phyloP scores from a whole-genome alignment of 768 basidiomycete species.

The Termitomyces sp. region DNA sequence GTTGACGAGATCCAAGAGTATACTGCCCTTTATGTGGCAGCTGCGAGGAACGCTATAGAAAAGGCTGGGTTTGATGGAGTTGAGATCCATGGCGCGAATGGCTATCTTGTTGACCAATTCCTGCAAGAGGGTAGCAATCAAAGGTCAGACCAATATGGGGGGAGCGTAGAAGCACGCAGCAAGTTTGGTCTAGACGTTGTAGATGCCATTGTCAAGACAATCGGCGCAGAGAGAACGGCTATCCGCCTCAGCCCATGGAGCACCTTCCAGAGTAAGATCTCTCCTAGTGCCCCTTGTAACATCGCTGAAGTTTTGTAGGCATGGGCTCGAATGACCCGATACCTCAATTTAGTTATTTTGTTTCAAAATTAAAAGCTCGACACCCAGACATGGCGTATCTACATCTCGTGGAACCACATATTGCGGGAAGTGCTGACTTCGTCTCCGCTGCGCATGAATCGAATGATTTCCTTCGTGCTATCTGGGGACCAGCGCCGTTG shows the following conservation, averaged over 20 bases:
- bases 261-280: not conserved
- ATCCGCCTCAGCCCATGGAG: constrained; percentile 58
- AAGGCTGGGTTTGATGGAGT: constrained; percentile 65
- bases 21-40: constrained; percentile 41
- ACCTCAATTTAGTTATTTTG: constrained; percentile 49
- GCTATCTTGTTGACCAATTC: constrained; percentile 57
- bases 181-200: constrained; percentile 53
- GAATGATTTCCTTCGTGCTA: constrained; percentile 40
- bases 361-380: constrained; percentile 27
- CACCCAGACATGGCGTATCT: constrained; percentile 47
- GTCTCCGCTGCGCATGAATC: constrained; percentile 15
- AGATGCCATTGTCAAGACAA: constrained; percentile 39
- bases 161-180: constrained; percentile 53
- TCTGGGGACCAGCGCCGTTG: constrained; percentile 35
- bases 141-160: constrained; percentile 64
- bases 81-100: constrained; percentile 41
- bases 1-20: constrained; percentile 45
- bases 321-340: constrained; percentile 51
- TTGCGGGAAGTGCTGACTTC: constrained; percentile 10
- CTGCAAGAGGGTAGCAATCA: constrained; percentile 48
- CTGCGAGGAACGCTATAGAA: constrained; percentile 48
- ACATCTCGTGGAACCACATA: constrained; percentile 39
- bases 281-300: not conserved
- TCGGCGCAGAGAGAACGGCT: constrained; percentile 49
- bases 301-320: constrained; percentile 17